These are phyloP conservation scores for Alternaria solani DNA, from an alignment of 2,329 filamentous ascomycete species.

Conservation along the genomic window DNA sequence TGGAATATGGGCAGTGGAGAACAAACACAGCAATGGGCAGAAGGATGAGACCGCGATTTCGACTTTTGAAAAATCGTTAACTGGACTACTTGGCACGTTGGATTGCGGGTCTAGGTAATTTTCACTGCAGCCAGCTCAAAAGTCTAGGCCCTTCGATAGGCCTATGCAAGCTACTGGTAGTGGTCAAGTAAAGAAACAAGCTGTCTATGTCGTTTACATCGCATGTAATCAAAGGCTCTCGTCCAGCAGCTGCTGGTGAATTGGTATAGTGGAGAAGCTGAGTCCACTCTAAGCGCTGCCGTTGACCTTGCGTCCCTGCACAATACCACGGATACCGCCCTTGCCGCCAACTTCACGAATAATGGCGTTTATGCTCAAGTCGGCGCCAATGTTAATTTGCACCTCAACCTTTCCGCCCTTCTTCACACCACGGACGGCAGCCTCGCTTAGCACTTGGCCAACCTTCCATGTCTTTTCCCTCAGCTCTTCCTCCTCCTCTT, in stretches of 20 bases:
- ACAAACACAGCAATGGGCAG: slow-evolving; percentile 25
- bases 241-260: background rate
- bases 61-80: slow-evolving; percentile 33
- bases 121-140: background rate
- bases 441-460: slow-evolving; percentile 82
- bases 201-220: background rate
- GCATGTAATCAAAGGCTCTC: background rate
- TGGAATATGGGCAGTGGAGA: slow-evolving; percentile 38
- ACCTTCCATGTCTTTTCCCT: slow-evolving; percentile 94
- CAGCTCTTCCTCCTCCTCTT: slow-evolving; percentile 86
- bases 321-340: slow-evolving; percentile 64
- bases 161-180: background rate
- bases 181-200: background rate
- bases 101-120: background rate
- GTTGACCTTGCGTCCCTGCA: slow-evolving; percentile 41
- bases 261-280: background rate
- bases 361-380: slow-evolving; percentile 81
- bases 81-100: background rate
- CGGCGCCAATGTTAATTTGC: slow-evolving; percentile 84
- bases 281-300: slow-evolving; percentile 35
- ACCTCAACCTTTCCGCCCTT: slow-evolving; percentile 92
- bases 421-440: slow-evolving; percentile 82
- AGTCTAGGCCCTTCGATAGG: background rate
- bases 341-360: slow-evolving; percentile 87
- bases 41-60: slow-evolving; percentile 34